phyloP scores from a whole-genome alignment of 2,329 filamentous ascomycete species.

The Talaromyces sp. region DNA sequence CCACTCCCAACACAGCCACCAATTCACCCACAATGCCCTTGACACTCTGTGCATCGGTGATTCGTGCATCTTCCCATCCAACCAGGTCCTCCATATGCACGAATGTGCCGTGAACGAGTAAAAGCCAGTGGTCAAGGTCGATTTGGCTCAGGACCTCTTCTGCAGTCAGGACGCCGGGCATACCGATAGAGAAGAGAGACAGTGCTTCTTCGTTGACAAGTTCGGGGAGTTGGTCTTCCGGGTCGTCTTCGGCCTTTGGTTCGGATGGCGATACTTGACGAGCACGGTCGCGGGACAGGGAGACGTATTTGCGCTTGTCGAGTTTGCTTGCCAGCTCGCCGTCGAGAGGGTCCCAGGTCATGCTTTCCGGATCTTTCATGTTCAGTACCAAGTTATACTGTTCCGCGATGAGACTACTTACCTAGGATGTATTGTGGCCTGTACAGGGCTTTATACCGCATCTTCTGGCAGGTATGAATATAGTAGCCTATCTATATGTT shows the following conservation, averaged over 20 bases:
- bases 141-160: constrained; percentile 39
- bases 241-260: constrained; percentile 2
- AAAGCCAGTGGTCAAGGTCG: constrained; percentile 43
- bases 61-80: constrained; percentile 44
- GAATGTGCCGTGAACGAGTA: constrained; percentile 41
- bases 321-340: constrained; percentile 41
- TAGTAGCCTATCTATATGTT: constrained; percentile 51
- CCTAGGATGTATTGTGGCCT: constrained; percentile 49
- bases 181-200: constrained; percentile 45
- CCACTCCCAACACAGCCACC: constrained; percentile 43
- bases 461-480: constrained; percentile 55
- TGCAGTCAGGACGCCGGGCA: constrained; percentile 46
- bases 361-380: constrained; percentile 45
- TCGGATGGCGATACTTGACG: constrained; percentile 15
- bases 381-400: neutral
- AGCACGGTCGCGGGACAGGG: constrained; percentile 39
- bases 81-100: constrained; percentile 48
- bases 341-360: constrained; percentile 44
- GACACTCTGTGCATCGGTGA: constrained; percentile 42
- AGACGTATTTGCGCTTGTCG: constrained; percentile 44
- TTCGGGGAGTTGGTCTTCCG: constrained; percentile 4
- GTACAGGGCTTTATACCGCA: constrained; percentile 50
- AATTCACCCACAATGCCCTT: constrained; percentile 48
- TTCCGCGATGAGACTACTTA: constrained; percentile 24
- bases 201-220: constrained; percentile 38